A percentile compares a stretch with the other conserved stretches of the same genome.
Conservation (phyloP, 305 asterid species). For the Fraxinus latifolia region DNA sequence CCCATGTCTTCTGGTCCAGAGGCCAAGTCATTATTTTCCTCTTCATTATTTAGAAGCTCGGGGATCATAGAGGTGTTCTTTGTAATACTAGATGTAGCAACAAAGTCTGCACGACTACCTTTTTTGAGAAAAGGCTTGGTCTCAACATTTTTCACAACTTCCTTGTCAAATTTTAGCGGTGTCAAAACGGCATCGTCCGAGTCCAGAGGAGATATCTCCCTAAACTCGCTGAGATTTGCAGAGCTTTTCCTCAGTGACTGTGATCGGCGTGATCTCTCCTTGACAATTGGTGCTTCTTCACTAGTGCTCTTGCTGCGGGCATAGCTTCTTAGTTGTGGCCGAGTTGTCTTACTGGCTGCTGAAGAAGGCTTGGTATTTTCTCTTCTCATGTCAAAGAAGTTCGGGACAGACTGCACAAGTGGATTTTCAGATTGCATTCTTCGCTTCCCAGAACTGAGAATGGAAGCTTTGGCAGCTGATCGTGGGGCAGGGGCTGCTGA, state of each 20-base stretch:
- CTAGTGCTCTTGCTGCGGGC: constrained; percentile 57
- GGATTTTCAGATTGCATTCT: constrained; percentile 74
- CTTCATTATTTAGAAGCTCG: constrained; percentile 38
- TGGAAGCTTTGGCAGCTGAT: constrained; percentile 52
- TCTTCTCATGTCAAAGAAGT: constrained; percentile 34
- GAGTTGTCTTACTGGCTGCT: constrained; percentile 55
- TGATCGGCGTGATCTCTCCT: constrained; percentile 57
- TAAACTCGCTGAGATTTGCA: constrained; percentile 44
- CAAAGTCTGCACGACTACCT: constrained; percentile 53
- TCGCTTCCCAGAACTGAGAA: constrained; percentile 48
- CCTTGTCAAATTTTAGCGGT: constrained; percentile 51
- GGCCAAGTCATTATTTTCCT: constrained; percentile 45
- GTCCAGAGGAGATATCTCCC: constrained; percentile 41
- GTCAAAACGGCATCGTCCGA: constrained; percentile 48
- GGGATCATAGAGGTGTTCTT: constrained; percentile 41
- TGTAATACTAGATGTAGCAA: constrained; percentile 42
- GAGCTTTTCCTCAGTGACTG: constrained; percentile 60
- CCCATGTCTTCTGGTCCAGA: constrained; percentile 44
- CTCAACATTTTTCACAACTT: constrained; percentile 39
- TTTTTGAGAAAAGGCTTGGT: constrained; percentile 61
- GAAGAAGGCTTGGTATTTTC: constrained; percentile 78
- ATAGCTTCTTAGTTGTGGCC: constrained; percentile 58
- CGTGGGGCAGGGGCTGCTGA: constrained; percentile 53
- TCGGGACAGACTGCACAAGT: constrained; percentile 62
- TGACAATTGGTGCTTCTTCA: constrained; percentile 49